Conservation (phyloP, 2,329 filamentous ascomycete species). For the Calycina marina region DNA sequence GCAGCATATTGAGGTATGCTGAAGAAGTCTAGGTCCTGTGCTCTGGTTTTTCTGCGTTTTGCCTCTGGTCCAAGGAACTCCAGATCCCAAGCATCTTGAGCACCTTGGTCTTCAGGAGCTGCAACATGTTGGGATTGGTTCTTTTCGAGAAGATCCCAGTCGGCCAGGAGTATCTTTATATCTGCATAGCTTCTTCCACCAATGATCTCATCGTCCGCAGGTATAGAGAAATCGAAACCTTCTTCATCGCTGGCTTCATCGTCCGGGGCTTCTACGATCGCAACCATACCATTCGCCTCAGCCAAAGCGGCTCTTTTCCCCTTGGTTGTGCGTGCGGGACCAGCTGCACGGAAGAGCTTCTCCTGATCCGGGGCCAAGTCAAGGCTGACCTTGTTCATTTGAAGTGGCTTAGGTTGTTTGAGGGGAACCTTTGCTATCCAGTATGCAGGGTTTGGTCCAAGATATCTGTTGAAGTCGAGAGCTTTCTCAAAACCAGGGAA, state of each 20-base stretch:
- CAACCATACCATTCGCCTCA: slow-evolving; percentile 33
- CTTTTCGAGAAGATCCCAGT: slow-evolving; percentile 59
- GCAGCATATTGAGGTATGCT: slow-evolving; percentile 44
- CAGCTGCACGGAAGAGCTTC: slow-evolving; percentile 65
- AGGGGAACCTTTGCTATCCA: slow-evolving; percentile 65
- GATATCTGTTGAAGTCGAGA: slow-evolving; percentile 66
- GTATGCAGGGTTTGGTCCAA: slow-evolving; percentile 65
- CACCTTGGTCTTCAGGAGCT: slow-evolving; percentile 24
- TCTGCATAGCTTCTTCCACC: slow-evolving; percentile 57
- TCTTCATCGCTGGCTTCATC: slow-evolving; percentile 30
- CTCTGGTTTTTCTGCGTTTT: slow-evolving; percentile 52
- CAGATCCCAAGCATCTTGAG: slow-evolving; percentile 47
- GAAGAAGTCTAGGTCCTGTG: slow-evolving; percentile 41
- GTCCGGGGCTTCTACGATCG: slow-evolving; percentile 26
- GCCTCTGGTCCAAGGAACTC: slow-evolving; percentile 36
- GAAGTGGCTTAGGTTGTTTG: slow-evolving; percentile 67
- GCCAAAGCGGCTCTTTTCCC: slow-evolving; percentile 41
- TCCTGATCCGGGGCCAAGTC: slow-evolving; percentile 80
- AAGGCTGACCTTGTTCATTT: slow-evolving; percentile 76
- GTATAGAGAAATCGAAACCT: slow-evolving; percentile 36
- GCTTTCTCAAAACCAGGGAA: slow-evolving; percentile 73
- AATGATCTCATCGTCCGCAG: slow-evolving; percentile 43
- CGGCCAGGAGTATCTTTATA: slow-evolving; percentile 70
- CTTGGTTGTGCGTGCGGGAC: slow-evolving; percentile 36
- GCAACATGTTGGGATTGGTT: slow-evolving; percentile 15